Evolutionary conservation across 306 rosid species (phyloP), one percentile per base, ranked within the genome.

Genomic region (Dryas alaskensis): DNA sequence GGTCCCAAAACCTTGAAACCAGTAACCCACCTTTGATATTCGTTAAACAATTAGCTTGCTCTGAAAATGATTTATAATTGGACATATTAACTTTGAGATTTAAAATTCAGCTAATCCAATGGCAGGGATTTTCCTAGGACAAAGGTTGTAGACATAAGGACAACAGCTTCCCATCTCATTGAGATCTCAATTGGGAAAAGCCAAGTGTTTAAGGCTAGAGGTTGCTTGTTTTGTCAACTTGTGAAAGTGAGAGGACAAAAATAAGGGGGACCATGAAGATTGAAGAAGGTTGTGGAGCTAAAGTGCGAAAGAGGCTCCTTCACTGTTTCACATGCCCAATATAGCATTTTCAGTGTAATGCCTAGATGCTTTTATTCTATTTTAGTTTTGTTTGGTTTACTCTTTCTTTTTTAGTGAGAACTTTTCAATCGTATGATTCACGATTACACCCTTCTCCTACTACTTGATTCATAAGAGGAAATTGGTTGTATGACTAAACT

Each of bases 201-300:
- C 72, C 50, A 67, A 80, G 37, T 65, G 75, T 59, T 64, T 70
- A 42, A 69, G 60, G 83, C 60, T 39, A 17, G n/a, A 61, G 82
- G 68, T 65, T 80, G 84, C 80, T 69, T 75, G 78, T 73, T 74
- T 57, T 84, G 84, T 83, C 87, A 78, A 86, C 78, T 72, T 60
- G 16, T 14, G 74, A 81, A 64, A 75, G 69, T 27, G 77, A 73
- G 51, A 67, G 62, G 73, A 16, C 42, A 59, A 19, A 40, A 39
- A 16, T 27, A 6, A 52, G 52, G 50, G 78, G 81, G 85, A 73
- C 83, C 83, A 67, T 75, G 31, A 46, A 44, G 16, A 14, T 63
- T 59, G 52, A 59, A 52, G 54, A 69, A 69, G 64, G 4, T 37
- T 37, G 25, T 53, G 19, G 50, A 46, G 17, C 31, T 42, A 42